Evolutionary conservation across 2,329 filamentous ascomycete species (phyloP), one percentile per base, ranked within the genome.

Genomic region (Botrytis paeoniae): DNA sequence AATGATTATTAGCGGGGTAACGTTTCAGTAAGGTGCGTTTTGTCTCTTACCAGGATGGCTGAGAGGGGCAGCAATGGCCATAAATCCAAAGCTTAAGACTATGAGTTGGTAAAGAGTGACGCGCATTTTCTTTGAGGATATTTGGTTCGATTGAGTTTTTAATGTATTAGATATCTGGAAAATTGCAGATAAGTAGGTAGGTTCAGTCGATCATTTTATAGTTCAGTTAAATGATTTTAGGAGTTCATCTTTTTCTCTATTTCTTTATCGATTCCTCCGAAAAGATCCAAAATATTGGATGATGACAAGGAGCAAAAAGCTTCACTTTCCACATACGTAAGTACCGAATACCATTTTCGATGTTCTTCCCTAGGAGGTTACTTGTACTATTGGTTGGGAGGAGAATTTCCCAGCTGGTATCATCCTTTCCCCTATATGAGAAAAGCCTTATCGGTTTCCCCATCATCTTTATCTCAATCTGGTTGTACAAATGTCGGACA

Each of bases 381-480:
- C 37, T 41, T 35, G n/a, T 59, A 39, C 32, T 39, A 54, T 66
- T 66, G 45, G 25, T 54, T 22, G 29, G 25, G 18, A 22, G 16
- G 18, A 20, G 20, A 25, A 22, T 22, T 39, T 9, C 18, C 25
- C 25, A 37, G 16, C 32, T 9, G 8, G 25, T 54, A 39, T 37
- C 45, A 66, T 66, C 25, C 22, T 39, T 18, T 39, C 18, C 10
- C 39, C 61, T 22, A 10, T n/a, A 18, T 43, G 8, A 16, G n/a
- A 66, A 39, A 54, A 66, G 43, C 43, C 63, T 37, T 66, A 66
- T 66, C 63, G 64, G 64, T 66, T 66, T 66, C 45, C 64, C 64
- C 45, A 39, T 51, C 45, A 39, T 54, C 8, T 39, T 39, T 66
- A 39, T 66, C 45, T 43, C 14, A 39, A 54, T 54, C 12, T 39